Percentiles rank a stretch among this genome's conserved stretches.
Conservation (phyloP, 139 green algal genomes). For the Micromonas pusilla region DNA sequence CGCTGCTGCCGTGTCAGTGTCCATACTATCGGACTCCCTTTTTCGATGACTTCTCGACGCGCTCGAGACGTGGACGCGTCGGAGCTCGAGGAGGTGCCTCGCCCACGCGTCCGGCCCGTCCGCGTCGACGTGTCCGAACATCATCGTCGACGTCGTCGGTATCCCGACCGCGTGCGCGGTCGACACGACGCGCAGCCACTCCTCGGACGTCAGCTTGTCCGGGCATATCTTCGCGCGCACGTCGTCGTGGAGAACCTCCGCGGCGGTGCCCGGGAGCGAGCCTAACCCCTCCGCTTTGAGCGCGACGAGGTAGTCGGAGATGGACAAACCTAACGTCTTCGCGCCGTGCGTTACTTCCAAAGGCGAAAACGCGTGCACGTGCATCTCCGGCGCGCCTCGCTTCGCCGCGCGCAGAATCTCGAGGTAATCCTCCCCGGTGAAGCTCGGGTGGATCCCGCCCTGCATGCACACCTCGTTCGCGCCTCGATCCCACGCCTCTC, state of each 20-base stretch:
- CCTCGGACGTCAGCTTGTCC: conserved; percentile 64
- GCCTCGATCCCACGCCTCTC: conserved; percentile 70
- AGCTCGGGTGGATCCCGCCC: conserved; percentile 83
- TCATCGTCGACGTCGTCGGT: conserved; percentile 75
- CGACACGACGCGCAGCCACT: conserved; percentile 58
- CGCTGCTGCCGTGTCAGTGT: not conserved
- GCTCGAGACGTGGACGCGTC: conserved; percentile 44
- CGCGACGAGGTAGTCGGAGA: conserved; percentile 45
- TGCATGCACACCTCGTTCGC: conserved; percentile 78
- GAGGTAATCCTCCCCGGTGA: conserved; percentile 74
- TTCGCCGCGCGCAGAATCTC: conserved; percentile 64
- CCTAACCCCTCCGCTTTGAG: conserved; percentile 62
- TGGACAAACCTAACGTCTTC: conserved; percentile 15
- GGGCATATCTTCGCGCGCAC: conserved; percentile 66
- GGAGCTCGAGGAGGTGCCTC: conserved; percentile 57
- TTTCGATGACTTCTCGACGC: conserved; percentile 2
- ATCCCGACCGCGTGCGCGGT: conserved; percentile 68
- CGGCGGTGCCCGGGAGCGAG: conserved; percentile 76
- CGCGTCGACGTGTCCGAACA: conserved; percentile 77
- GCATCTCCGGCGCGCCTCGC: conserved; percentile 58
- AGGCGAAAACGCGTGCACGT: conserved; percentile 81
- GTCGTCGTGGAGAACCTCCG: conserved; percentile 71
- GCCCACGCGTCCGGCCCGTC: conserved; percentile 50
- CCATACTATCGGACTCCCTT: not conserved
- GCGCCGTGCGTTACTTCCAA: conserved; percentile 60